Conservation (phyloP, 2,329 filamentous ascomycete genomes). For the Geosmithia morbida region DNA sequence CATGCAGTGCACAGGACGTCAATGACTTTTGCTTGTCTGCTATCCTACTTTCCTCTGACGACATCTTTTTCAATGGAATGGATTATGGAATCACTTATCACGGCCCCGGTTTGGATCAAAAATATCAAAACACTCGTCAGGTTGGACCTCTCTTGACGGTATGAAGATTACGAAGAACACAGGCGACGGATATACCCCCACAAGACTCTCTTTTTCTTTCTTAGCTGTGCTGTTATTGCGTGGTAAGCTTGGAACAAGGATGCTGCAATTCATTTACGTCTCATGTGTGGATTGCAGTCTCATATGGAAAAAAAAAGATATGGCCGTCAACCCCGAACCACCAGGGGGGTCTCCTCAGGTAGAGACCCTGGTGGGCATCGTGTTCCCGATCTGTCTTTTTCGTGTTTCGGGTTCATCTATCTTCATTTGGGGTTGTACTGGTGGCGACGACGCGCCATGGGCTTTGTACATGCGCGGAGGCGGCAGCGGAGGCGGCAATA, state of each 20-base stretch:
- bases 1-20: not conserved
- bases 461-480: not conserved
- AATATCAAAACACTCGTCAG: not conserved
- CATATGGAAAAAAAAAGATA: not conserved
- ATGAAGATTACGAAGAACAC: conserved; percentile 2
- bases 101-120: not conserved
- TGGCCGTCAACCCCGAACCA: not conserved
- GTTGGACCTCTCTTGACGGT: conserved; percentile 1
- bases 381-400: not conserved
- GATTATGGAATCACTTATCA: conserved; percentile 1
- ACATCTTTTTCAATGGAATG: not conserved
- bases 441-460: not conserved
- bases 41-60: not conserved
- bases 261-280: not conserved
- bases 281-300: not conserved
- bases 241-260: conserved; percentile 3
- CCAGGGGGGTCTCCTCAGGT: not conserved
- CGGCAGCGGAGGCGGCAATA: not conserved
- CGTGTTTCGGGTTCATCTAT: not conserved
- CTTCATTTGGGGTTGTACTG: not conserved
- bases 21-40: not conserved
- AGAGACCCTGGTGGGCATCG: not conserved
- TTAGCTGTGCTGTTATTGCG: conserved; percentile 3
- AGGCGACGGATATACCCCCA: conserved; percentile 7
- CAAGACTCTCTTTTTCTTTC: conserved; percentile 2